Conservation (phyloP, 345 rosid genomes). For the Eucalyptus tenuipes region DNA sequence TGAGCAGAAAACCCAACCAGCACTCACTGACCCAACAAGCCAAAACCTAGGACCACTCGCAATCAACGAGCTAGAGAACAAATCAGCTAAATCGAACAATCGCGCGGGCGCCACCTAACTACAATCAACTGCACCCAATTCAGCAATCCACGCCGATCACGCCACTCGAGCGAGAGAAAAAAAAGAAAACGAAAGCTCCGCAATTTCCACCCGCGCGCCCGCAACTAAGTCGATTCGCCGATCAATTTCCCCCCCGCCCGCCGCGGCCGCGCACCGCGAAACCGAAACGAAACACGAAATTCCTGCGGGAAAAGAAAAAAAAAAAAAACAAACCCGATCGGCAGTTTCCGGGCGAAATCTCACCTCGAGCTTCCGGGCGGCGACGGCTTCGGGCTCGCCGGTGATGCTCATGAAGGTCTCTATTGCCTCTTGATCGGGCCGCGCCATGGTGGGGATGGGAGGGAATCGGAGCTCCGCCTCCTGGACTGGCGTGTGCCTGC, state of each 20-base stretch:
- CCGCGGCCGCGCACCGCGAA: neutral
- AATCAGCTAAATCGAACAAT: neutral
- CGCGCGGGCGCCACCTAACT: neutral
- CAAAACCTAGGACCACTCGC: neutral
- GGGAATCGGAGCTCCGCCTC: neutral
- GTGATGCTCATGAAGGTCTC: slow-evolving; percentile 82
- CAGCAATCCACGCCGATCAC: neutral
- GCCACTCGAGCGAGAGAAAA: neutral
- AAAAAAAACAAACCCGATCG: neutral
- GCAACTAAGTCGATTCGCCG: neutral
- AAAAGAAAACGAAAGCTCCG: neutral
- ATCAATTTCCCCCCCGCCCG: neutral
- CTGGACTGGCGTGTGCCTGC: neutral
- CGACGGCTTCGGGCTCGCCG: slow-evolving; percentile 58
- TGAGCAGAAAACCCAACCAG: neutral
- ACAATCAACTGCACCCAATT: neutral
- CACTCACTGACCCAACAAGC: neutral
- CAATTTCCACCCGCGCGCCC: neutral
- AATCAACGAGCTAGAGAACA: neutral
- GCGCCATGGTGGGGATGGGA: slow-evolving; percentile 32
- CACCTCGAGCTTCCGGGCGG: slow-evolving; percentile 69
- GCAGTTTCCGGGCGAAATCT: neutral
- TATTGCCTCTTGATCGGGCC: slow-evolving; percentile 69
- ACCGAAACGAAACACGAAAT: neutral
- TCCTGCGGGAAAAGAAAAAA: neutral